A percentile compares a stretch with the other conserved stretches of the same genome.
phyloP scores from a whole-genome alignment of 164 flowering plant genomes.

The Akebia trifoliata region DNA sequence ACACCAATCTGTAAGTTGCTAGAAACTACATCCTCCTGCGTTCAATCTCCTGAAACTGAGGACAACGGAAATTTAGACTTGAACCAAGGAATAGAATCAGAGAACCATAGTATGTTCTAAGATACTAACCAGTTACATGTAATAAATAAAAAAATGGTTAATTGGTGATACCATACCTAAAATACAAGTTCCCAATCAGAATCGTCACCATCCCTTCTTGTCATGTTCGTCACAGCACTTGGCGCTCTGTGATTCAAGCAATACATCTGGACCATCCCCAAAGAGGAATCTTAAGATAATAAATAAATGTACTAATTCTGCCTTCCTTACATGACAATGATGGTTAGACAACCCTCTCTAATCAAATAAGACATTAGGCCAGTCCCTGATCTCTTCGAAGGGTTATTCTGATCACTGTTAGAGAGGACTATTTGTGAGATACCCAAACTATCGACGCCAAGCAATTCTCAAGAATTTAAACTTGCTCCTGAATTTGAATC shows the following conservation, averaged over 20 bases:
- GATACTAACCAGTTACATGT: not conserved
- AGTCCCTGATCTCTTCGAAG: not conserved
- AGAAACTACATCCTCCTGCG: not conserved
- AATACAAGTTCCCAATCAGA: not conserved
- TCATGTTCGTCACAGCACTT: not conserved
- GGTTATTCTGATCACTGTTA: not conserved
- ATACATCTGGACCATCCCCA: not conserved
- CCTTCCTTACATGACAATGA: not conserved
- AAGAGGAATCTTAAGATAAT: not conserved
- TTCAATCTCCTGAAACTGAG: not conserved
- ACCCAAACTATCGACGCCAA: not conserved
- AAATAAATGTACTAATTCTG: not conserved
- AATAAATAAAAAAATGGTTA: too few species aligned
- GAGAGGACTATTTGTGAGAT: not conserved
- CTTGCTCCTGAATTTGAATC: slow-evolving; percentile 2
- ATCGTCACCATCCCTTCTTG: not conserved
- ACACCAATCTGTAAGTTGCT: not conserved
- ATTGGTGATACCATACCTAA: not conserved
- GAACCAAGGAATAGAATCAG: not conserved
- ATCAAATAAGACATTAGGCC: not conserved
- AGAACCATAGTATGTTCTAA: not conserved
- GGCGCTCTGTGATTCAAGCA: not conserved
- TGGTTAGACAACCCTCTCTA: not conserved
- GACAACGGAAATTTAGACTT: not conserved
- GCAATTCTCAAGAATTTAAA: not conserved